Base-by-base conservation (phyloP, 129 eudicot genomes). In the Flaveria brownii region DNA sequence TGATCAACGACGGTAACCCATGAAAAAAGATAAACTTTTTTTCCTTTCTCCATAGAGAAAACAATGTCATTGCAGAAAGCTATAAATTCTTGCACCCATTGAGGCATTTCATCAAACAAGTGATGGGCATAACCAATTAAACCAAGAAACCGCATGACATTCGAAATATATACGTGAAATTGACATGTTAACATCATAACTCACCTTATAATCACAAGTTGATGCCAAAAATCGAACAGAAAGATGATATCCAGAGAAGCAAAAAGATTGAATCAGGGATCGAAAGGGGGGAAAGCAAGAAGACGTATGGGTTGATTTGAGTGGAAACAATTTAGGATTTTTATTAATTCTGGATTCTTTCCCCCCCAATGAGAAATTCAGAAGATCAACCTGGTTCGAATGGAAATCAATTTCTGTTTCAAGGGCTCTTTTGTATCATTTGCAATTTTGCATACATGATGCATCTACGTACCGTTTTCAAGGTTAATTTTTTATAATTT, bases 381-480 rank as follows among this genome's bases (percentile, higher is more conserved):
- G 73, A 76, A 50, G 68, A 50, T 66, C 26, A 76, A 76, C 73
- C 63, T 64, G 64, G 41, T 49, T 76, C 80, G 33, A 36, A 11
- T 20, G 69, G 74, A 76, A 76, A 76, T 76, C 54, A 46, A 54
- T 33, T 76, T 33, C 26, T 66, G 73, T 68, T 76, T 52, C 67
- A 0, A 22, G 42, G 77, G 67, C 55, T 73, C 36, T 65, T 50
- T 63, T 64, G 39, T 63, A 75, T 41, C 50, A 49, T 47, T 30
- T 50, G 72, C 80, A 45, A 45, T 45, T 10, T 45, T 45, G 50
- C 50, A 45, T 43, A 43, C 47, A 43, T 43, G 10, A 33, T 28
- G 15, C 22, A 57, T 74, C 46, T 22, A 74, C 60, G 70, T 62
- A 46, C 76, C 51, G 2, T 73, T 73, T 57, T 59, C 10, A 50